Conservation (phyloP, 2,329 filamentous ascomycete species). For the Aspergillus arachidicola region DNA sequence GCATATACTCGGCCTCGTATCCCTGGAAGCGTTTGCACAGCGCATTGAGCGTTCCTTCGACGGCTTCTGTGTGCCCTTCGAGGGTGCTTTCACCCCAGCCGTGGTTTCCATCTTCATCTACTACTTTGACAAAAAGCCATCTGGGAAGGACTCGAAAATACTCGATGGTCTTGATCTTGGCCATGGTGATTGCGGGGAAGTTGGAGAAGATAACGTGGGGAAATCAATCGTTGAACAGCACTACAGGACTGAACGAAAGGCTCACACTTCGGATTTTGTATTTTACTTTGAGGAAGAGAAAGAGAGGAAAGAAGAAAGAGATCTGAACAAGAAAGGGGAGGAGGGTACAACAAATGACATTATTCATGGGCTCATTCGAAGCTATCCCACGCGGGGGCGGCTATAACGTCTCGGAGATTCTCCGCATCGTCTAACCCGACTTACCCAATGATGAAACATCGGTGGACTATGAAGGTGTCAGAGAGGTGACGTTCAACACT, state of each 20-base stretch:
- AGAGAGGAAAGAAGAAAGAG: background rate
- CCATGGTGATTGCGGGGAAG: constrained; percentile 49
- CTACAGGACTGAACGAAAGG: background rate
- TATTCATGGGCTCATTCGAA: background rate
- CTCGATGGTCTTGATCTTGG: constrained; percentile 66
- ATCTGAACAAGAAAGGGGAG: background rate
- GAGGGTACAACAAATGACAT: background rate
- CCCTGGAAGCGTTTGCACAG: constrained; percentile 65
- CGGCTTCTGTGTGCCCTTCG: constrained; percentile 72
- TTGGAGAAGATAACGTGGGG: background rate
- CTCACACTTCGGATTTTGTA: background rate
- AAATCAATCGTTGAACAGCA: background rate
- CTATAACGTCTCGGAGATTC: background rate
- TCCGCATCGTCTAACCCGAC: background rate
- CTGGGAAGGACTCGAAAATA: constrained; percentile 75
- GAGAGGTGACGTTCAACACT: background rate
- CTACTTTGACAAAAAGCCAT: constrained; percentile 78
- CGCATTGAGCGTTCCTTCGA: constrained; percentile 72
- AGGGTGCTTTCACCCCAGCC: constrained; percentile 77
- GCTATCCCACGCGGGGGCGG: background rate
- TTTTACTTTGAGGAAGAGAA: background rate
- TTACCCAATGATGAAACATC: background rate
- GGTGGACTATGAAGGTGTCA: background rate
- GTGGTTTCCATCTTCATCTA: constrained; percentile 63
- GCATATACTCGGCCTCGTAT: constrained; percentile 69